Evolutionary conservation across 2,329 filamentous ascomycete genomes (phyloP).

Genomic region (Sporothrix protearum): DNA sequence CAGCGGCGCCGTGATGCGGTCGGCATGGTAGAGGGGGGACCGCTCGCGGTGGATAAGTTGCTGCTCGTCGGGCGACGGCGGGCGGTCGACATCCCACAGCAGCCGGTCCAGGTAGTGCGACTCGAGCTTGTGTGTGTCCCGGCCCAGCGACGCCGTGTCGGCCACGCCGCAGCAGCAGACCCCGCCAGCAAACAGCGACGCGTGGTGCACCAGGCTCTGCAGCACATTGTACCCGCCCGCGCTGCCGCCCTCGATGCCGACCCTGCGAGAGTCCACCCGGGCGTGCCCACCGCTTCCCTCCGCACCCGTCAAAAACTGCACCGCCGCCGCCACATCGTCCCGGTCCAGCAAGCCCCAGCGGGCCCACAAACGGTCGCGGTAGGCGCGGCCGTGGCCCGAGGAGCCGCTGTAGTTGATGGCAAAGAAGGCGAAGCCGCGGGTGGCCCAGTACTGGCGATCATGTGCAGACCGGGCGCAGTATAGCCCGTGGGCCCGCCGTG

Average conservation of each 20-base stretch:
- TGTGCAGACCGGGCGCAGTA: slow-evolving; percentile 42
- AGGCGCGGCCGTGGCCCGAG: slow-evolving; percentile 48
- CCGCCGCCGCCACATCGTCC: slow-evolving; percentile 48
- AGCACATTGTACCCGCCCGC: slow-evolving; percentile 55
- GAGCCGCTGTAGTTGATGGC: slow-evolving; percentile 53
- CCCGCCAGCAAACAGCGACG: slow-evolving; percentile 47
- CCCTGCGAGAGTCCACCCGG: slow-evolving; percentile 17
- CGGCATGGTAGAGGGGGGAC: slow-evolving; percentile 48
- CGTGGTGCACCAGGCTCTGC: slow-evolving; percentile 46
- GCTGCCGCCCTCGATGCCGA: slow-evolving; percentile 40
- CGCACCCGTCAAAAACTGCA: slow-evolving; percentile 39
- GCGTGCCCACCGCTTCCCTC: slow-evolving; percentile 26
- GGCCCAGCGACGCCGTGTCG: slow-evolving; percentile 45
- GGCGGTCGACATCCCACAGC: slow-evolving; percentile 36
- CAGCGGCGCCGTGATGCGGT: slow-evolving; percentile 48
- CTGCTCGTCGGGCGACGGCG: slow-evolving; percentile 37
- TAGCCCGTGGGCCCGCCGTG: slow-evolving; percentile 53
- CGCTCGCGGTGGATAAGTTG: slow-evolving; percentile 42
- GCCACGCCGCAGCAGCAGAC: slow-evolving; percentile 51
- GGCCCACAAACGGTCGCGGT: slow-evolving; percentile 47
- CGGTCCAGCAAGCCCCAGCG: slow-evolving; percentile 51
- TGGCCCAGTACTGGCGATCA: slow-evolving; percentile 52
- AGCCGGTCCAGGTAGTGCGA: slow-evolving; percentile 49
- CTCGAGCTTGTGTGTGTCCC: slow-evolving; percentile 56
- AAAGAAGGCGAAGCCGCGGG: slow-evolving; percentile 51